phyloP scores from a whole-genome alignment of 179 eudicot genomes.

The Dionaea muscipula region DNA sequence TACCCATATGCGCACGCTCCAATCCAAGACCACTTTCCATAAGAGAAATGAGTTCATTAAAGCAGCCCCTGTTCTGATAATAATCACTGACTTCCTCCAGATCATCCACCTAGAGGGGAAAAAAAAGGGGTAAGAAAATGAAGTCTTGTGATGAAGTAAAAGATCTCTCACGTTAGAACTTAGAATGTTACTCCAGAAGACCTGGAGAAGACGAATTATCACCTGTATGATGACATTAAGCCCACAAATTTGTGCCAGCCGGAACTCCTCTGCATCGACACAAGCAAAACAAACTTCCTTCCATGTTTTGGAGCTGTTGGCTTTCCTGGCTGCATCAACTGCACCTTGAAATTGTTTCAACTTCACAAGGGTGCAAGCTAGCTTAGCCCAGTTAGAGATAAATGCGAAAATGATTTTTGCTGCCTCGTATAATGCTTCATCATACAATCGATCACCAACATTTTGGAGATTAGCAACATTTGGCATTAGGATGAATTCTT shows the following conservation, averaged over 20 bases:
- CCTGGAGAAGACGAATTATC: not conserved
- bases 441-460: slow-evolving; percentile 37
- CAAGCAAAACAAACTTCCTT: slow-evolving; percentile 51
- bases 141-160: too few relatives aligned
- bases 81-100: slow-evolving; percentile 41
- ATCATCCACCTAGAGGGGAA: slow-evolving; percentile 32
- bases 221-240: slow-evolving; percentile 46
- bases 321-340: slow-evolving; percentile 47
- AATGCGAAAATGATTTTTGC: slow-evolving; percentile 42
- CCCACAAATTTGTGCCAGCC: slow-evolving; percentile 47
- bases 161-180: too few relatives aligned
- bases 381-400: slow-evolving; percentile 45
- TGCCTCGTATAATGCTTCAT: slow-evolving; percentile 42
- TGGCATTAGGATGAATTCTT: slow-evolving; percentile 41
- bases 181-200: too few relatives aligned
- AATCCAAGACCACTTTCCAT: slow-evolving; percentile 49
- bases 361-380: slow-evolving; percentile 36
- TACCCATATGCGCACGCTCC: slow-evolving; percentile 50
- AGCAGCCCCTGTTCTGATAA: slow-evolving; percentile 45
- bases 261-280: slow-evolving; percentile 46
- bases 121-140: not conserved
- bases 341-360: slow-evolving; percentile 45
- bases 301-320: slow-evolving; percentile 46
- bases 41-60: slow-evolving; percentile 41
- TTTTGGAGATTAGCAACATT: slow-evolving; percentile 44